phyloP scores from a whole-genome alignment of 2,329 filamentous ascomycete species.

The Fusarium gaditjirri region DNA sequence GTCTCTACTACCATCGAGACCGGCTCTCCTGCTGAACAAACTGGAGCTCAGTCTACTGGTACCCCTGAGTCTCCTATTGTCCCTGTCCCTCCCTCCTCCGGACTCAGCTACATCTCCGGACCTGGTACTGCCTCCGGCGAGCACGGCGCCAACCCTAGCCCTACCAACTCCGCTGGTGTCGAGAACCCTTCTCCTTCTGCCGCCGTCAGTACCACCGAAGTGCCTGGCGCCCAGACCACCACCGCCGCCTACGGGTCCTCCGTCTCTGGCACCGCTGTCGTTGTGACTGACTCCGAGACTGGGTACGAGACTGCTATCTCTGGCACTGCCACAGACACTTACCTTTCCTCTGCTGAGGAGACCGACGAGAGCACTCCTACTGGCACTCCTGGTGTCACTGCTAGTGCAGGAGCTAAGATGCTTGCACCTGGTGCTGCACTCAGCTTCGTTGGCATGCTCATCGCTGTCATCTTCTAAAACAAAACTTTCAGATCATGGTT shows the following conservation, averaged over 20 bases:
- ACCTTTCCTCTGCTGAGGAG: conserved; percentile 31
- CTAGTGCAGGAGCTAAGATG: conserved; percentile 47
- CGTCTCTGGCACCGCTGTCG: conserved; percentile 25
- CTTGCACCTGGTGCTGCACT: conserved; percentile 39
- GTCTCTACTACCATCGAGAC: conserved; percentile 14
- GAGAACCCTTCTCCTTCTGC: conserved; percentile 19
- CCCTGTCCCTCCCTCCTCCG: conserved; percentile 6
- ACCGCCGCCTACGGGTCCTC: conserved; percentile 35
- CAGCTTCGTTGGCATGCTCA: conserved; percentile 43
- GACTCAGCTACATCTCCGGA: conserved; percentile 27
- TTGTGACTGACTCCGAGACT: conserved; percentile 27
- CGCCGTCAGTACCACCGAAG: conserved; percentile 36
- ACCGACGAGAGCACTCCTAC: conserved; percentile 37
- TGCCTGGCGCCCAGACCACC: conserved; percentile 27
- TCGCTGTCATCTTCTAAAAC: conserved; percentile 43
- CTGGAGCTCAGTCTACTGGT: background rate
- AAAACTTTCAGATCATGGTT: conserved; percentile 13
- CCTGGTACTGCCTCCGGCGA: conserved; percentile 13
- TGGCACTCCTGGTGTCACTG: conserved; percentile 44
- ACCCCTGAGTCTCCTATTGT: background rate
- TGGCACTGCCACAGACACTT: conserved; percentile 23
- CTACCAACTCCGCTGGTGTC: conserved; percentile 15
- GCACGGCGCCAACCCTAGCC: conserved; percentile 12
- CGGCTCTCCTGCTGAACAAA: conserved; percentile 1
- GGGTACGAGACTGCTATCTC: conserved; percentile 22